Conservation (phyloP, 2,329 filamentous ascomycete species). For the Colletotrichum sp. region DNA sequence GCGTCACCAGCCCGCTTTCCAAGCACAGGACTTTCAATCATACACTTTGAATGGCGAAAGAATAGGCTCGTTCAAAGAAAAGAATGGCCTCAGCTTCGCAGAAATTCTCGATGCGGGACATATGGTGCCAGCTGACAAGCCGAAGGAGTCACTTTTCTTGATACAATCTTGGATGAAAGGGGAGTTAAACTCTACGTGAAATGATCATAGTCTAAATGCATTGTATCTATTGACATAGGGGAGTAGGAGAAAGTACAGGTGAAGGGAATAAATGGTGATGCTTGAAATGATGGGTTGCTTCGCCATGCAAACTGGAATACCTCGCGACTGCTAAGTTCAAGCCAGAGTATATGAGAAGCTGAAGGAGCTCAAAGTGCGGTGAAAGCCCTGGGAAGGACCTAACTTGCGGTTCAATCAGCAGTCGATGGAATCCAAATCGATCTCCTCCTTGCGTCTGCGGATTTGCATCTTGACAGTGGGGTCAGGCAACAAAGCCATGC, state of each 20-base stretch:
- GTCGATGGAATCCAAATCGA: background rate
- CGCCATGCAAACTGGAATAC: background rate
- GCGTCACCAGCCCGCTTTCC: background rate
- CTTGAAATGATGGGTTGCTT: background rate
- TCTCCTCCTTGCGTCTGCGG: constrained; percentile 4
- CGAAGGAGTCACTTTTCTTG: background rate
- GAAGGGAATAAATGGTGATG: background rate
- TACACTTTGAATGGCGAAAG: background rate
- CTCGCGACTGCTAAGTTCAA: background rate
- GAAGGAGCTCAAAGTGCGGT: background rate
- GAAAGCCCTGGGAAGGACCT: background rate
- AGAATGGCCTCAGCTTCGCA: background rate
- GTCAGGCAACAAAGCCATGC: background rate
- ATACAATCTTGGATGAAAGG: background rate
- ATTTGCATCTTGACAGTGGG: background rate
- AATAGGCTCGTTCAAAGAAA: background rate
- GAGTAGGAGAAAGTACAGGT: background rate
- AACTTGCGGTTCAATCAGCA: background rate
- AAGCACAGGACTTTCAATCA: background rate
- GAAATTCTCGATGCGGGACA: background rate
- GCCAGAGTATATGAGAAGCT: background rate
- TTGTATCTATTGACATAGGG: background rate
- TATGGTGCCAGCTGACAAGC: background rate
- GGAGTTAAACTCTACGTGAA: background rate
- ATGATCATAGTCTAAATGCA: background rate